phyloP scores from a whole-genome alignment of 768 basidiomycete species.

The Auricularia heimuer region DNA sequence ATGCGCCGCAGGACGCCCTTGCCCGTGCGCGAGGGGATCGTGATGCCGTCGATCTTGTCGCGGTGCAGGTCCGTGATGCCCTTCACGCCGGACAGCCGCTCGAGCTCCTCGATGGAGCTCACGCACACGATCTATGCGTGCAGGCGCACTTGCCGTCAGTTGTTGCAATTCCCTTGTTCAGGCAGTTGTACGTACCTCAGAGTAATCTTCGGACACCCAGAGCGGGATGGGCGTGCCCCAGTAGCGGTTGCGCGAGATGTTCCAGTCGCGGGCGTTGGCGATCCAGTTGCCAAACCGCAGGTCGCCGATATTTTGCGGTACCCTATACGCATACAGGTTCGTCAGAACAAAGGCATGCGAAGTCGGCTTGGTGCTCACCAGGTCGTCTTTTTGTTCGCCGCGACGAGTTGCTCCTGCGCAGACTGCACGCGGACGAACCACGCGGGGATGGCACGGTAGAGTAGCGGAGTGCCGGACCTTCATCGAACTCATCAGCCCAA shows the following conservation, averaged over 20 bases:
- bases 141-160: neutral
- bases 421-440: slow-evolving; percentile 93
- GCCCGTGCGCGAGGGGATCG: slow-evolving; percentile 84
- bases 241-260: slow-evolving; percentile 95
- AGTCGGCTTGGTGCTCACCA: slow-evolving; percentile 42
- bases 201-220: slow-evolving; percentile 87
- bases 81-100: slow-evolving; percentile 70
- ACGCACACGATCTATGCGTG: slow-evolving; percentile 62
- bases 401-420: slow-evolving; percentile 76
- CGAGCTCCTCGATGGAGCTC: slow-evolving; percentile 81
- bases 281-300: slow-evolving; percentile 96
- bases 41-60: slow-evolving; percentile 92
- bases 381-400: slow-evolving; percentile 81
- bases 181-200: slow-evolving; percentile 49
- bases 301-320: slow-evolving; percentile 84
- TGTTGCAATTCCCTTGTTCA: neutral
- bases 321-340: slow-evolving; percentile 40
- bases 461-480: slow-evolving; percentile 89
- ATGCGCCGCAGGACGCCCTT: slow-evolving; percentile 79
- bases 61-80: slow-evolving; percentile 87
- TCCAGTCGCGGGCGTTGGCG: slow-evolving; percentile 98
- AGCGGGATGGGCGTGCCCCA: slow-evolving; percentile 98
- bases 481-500: slow-evolving; percentile 4
- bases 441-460: slow-evolving; percentile 90
- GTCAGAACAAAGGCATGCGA: neutral